Evolutionary conservation across 2,329 filamentous ascomycete species (phyloP).

Genomic region (Phialophora macrospora): DNA sequence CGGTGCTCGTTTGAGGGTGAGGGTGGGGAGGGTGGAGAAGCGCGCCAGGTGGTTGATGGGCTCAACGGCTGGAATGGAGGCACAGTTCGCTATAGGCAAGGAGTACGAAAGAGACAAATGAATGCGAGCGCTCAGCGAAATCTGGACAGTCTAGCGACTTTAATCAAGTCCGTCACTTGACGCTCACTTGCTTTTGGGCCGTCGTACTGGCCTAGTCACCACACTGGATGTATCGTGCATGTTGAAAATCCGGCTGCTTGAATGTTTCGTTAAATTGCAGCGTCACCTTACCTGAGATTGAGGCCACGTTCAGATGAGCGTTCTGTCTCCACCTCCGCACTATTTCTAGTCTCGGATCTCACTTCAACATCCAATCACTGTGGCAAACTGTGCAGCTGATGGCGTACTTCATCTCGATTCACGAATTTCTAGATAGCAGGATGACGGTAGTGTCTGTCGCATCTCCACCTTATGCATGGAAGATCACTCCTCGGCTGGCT

Average conservation of each 20-base stretch:
- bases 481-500: not conserved
- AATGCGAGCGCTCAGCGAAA: not conserved
- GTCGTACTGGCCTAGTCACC: not conserved
- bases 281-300: not conserved
- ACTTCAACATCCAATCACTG: not conserved
- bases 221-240: not conserved
- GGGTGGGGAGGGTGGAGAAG: not conserved
- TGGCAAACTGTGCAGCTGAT: not conserved
- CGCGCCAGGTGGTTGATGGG: not conserved
- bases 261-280: constrained; percentile 3
- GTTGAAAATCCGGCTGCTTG: not conserved
- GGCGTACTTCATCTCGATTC: constrained; percentile 5
- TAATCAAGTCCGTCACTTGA: not conserved
- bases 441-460: not conserved
- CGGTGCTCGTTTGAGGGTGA: not conserved
- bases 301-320: not conserved
- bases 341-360: constrained; percentile 3
- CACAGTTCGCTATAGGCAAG: not conserved
- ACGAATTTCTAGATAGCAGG: not conserved
- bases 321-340: constrained; percentile 12
- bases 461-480: not conserved
- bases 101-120: not conserved
- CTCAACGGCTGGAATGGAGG: not conserved
- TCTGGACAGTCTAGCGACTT: not conserved
- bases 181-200: not conserved